Base-by-base conservation (phyloP, 139 green algal species). In the Micractinium conductrix region DNA sequence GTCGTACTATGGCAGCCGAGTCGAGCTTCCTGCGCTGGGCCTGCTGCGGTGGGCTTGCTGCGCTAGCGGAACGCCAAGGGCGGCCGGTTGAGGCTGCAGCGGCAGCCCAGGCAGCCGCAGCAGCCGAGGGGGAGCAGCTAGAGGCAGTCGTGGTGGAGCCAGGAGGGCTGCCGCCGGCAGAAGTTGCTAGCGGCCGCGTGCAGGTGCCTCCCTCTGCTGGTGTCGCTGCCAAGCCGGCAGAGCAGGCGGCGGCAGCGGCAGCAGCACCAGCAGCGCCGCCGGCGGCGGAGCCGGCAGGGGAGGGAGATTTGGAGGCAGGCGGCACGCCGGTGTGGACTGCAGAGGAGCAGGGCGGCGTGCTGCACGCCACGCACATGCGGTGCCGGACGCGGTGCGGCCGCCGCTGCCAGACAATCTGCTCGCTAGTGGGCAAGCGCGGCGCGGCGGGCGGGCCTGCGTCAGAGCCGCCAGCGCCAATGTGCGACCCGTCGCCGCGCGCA, bases 301-400 rank as follows among this genome's bases (percentile, higher is more conserved):
- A 2, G 35, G 6, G 4, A 9, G 55, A 71, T 21, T 38, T 71
- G 21, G 75, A 71, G 75, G 55, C 75, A 2, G 75, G n/a, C 28
- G 33, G 8, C 1, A 33, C 17, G 30, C 45, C 30, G 74, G 33
- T 43, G 58, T 28, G 22, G 1, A 44, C 8, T 0, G 0, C n/a
- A 22, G 76, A 84, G 63, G 78, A 84, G 43, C 24, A 44, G 6
- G 78, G 44, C 78, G 78, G 78, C 43, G 43, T 84, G 43, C 62
- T 84, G 62, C 78, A 84, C 78, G 38, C 28, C 19, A 60, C 55
- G 19, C 62, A 62, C n/a, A 30, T 44, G 40, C 17, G 45, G 4
- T 43, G 45, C 42, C 62, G 78, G 24, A 30, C 24, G 42, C 62
- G n/a, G 9, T 38, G 60, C 63, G 42, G 43, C 14, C 33, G 42